Evolutionary conservation across 1,284 basidiomycete genomes (phyloP).

Genomic region (Ustilago loliicola): DNA sequence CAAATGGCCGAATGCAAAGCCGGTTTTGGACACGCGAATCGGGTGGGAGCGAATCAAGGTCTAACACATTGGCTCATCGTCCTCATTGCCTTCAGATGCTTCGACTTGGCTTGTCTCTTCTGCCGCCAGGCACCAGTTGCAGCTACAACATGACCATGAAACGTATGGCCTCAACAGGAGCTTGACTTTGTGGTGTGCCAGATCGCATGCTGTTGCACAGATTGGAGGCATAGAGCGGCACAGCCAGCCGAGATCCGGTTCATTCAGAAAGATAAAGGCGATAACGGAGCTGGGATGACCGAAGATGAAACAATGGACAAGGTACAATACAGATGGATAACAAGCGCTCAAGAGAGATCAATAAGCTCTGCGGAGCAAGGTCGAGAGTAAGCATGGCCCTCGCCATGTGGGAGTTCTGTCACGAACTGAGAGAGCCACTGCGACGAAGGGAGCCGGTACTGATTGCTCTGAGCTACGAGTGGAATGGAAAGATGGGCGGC

Average conservation of each 20-base stretch:
- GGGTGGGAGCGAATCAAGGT: not conserved
- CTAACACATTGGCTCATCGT: not conserved
- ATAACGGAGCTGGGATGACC: not conserved
- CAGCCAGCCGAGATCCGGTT: no score
- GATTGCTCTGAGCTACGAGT: not conserved
- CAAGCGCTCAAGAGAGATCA: not conserved
- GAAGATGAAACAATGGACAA: not conserved
- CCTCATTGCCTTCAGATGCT: no score
- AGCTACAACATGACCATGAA: no score
- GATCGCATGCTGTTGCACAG: no score
- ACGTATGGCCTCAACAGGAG: no score
- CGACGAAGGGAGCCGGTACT: no score
- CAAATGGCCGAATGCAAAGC: slow-evolving; percentile 13
- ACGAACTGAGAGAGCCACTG: no score
- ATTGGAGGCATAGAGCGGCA: no score
- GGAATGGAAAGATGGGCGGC: not conserved
- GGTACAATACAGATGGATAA: not conserved
- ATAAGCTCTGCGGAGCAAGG: not conserved
- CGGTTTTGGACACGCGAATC: not conserved
- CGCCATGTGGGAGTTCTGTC: not conserved
- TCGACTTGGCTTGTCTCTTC: no score
- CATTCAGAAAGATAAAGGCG: no score
- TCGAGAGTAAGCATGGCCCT: not conserved
- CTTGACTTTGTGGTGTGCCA: no score
- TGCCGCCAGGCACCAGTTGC: no score